Evolutionary conservation across 441 rosid genomes (phyloP).

Genomic region (Euphorbia corollata): DNA sequence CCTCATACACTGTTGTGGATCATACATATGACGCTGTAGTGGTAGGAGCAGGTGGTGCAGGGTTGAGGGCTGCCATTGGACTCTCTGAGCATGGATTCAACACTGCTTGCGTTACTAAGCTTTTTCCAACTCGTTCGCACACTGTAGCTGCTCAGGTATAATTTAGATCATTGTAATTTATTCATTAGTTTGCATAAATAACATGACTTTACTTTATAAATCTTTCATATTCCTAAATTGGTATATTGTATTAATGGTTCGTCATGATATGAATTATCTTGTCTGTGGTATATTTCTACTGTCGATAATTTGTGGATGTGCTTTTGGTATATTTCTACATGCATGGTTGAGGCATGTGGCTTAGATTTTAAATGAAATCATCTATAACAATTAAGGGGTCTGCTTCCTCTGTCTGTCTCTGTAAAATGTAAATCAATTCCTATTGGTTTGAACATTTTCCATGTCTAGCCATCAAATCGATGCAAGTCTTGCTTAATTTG

Average conservation of each 20-base stretch:
- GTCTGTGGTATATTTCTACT: not conserved
- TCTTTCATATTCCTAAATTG: not conserved
- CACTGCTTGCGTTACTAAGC: slow-evolving; percentile 96
- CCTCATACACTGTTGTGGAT: slow-evolving; percentile 77
- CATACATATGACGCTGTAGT: slow-evolving; percentile 93
- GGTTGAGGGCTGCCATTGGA: slow-evolving; percentile 87
- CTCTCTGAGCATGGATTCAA: slow-evolving; percentile 94
- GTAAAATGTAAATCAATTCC: not conserved
- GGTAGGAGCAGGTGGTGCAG: slow-evolving; percentile 98
- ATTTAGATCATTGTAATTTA: not conserved
- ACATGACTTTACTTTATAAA: not conserved
- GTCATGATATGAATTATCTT: not conserved
- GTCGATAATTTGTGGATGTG: not conserved
- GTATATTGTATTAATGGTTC: not conserved
- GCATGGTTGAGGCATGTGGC: not conserved
- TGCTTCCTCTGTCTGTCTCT: not conserved
- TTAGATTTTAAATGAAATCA: not conserved
- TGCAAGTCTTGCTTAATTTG: slow-evolving; percentile 7
- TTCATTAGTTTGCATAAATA: not conserved
- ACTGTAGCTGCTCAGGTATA: slow-evolving; percentile 96
- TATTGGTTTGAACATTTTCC: not conserved
- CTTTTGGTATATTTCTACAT: not conserved
- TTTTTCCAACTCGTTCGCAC: slow-evolving; percentile 88
- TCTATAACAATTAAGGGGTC: not conserved
- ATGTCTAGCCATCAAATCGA: not conserved